Evolutionary conservation across 2,329 filamentous ascomycete species (phyloP).

Genomic region (Aureobasidium melanogenum): DNA sequence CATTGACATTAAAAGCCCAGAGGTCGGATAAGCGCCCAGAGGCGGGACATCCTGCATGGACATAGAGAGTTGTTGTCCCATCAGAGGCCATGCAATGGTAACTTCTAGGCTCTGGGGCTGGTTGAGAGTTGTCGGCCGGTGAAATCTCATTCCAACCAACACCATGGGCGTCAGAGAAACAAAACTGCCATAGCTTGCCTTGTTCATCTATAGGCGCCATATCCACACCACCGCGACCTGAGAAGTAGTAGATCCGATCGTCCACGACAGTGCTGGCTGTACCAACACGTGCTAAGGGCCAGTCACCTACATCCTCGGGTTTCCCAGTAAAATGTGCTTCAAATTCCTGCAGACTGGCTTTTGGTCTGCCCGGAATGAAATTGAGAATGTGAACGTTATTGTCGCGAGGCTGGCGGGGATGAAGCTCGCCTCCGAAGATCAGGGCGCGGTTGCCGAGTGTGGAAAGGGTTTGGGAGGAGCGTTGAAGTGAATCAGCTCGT

Average conservation of each 20-base stretch:
- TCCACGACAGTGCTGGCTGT: slow-evolving; percentile 61
- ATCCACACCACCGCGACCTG: slow-evolving; percentile 61
- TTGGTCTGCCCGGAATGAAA: too few relatives aligned
- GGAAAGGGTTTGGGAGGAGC: slow-evolving; percentile 66
- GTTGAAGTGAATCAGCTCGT: slow-evolving; percentile 29
- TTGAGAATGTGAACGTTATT: slow-evolving; percentile 59
- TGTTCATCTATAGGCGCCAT: slow-evolving; percentile 65
- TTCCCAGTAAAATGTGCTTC: too few relatives aligned
- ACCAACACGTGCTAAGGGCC: slow-evolving; percentile 57
- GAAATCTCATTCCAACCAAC: slow-evolving; percentile 56
- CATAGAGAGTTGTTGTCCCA: slow-evolving; percentile 60
- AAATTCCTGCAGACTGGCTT: too few relatives aligned
- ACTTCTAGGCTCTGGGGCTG: slow-evolving; percentile 57
- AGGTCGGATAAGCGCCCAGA: slow-evolving; percentile 58
- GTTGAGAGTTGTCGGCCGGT: slow-evolving; percentile 38
- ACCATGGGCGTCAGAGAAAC: slow-evolving; percentile 44
- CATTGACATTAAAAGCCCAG: slow-evolving; percentile 66
- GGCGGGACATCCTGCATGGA: slow-evolving; percentile 68
- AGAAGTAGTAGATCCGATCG: slow-evolving; percentile 69
- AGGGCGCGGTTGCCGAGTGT: slow-evolving; percentile 43
- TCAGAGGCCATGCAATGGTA: slow-evolving; percentile 61
- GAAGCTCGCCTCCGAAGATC: slow-evolving; percentile 70
- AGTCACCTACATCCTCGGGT: slow-evolving; percentile 33
- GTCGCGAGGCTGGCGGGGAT: slow-evolving; percentile 58
- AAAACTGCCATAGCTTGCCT: slow-evolving; percentile 66